A percentile compares a stretch with the other conserved stretches of the same genome.
Evolutionary conservation across 352 stramenopile species (phyloP).

Genomic region (Halophytophthora batemanensis): DNA sequence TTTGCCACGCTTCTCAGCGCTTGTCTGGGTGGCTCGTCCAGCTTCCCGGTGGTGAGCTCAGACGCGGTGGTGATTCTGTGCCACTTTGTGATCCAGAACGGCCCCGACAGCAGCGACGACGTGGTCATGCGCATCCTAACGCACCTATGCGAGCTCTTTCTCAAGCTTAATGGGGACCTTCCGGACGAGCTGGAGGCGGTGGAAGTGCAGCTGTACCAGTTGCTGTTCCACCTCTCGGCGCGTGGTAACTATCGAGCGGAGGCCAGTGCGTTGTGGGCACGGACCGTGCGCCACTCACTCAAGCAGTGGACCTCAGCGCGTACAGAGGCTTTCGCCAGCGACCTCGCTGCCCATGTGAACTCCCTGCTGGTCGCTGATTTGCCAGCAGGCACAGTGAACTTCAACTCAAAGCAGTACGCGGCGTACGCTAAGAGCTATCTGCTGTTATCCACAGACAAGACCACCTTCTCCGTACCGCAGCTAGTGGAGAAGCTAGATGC

Average conservation of each 20-base stretch:
- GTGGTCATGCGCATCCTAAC: slow-evolving; percentile 60
- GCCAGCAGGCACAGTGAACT: slow-evolving; percentile 18
- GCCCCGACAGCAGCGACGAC: slow-evolving; percentile 30
- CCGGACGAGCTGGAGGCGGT: slow-evolving; percentile 51
- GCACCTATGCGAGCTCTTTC: slow-evolving; percentile 54
- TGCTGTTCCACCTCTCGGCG: slow-evolving; percentile 59
- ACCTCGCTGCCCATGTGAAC: slow-evolving; percentile 55
- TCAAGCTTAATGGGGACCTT: slow-evolving; percentile 35
- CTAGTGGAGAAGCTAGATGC: slow-evolving; percentile 51
- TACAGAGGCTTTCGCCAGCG: slow-evolving; percentile 37
- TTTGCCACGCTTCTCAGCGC: slow-evolving; percentile 52
- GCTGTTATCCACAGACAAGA: slow-evolving; percentile 36
- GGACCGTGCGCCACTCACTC: slow-evolving; percentile 30
- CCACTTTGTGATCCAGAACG: slow-evolving; percentile 59
- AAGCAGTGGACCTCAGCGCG: slow-evolving; percentile 38
- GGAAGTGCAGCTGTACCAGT: slow-evolving; percentile 48
- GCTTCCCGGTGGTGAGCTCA: slow-evolving; percentile 54
- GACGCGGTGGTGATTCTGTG: slow-evolving; percentile 71
- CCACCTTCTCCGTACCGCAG: slow-evolving; percentile 24
- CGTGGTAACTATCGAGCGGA: slow-evolving; percentile 48
- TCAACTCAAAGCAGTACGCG: slow-evolving; percentile 50
- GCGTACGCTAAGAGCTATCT: slow-evolving; percentile 52
- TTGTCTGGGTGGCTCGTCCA: slow-evolving; percentile 43
- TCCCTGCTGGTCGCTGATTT: slow-evolving; percentile 34
- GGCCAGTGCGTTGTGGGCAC: slow-evolving; percentile 46